Conservation (phyloP, 1,139 yeast genomes). For the Suhomyces taliae region DNA sequence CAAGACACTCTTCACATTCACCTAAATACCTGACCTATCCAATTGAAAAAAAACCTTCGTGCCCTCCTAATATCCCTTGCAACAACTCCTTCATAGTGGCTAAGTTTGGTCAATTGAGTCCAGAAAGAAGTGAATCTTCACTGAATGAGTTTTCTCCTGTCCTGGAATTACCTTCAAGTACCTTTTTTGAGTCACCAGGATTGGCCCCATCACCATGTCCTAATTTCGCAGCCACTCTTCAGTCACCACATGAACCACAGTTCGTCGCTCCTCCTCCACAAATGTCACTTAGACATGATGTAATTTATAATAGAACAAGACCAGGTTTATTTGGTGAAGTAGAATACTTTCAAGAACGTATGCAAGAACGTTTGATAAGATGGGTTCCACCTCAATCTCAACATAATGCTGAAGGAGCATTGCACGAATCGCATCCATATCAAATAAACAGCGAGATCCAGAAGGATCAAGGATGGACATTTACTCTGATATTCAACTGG, state of each 20-base stretch:
- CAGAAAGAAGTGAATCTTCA: too few species aligned
- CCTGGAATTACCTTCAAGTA: background rate
- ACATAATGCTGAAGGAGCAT: constrained; percentile 32
- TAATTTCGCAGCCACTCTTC: constrained; percentile 4
- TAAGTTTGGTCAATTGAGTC: too few species aligned
- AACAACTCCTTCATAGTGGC: too few species aligned
- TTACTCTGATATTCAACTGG: constrained; percentile 1
- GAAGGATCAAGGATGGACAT: background rate
- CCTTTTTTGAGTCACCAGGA: background rate
- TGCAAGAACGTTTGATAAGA: constrained; percentile 53
- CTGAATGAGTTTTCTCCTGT: background rate
- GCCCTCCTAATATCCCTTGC: too few species aligned
- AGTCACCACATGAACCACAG: constrained; percentile 14
- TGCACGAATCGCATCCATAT: constrained; percentile 45
- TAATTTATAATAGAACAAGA: constrained; percentile 1
- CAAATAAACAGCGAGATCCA: background rate
- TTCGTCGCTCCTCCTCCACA: background rate
- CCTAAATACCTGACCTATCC: too few species aligned
- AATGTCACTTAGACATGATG: constrained; percentile 3
- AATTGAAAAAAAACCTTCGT: too few species aligned
- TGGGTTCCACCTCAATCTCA: constrained; percentile 55
- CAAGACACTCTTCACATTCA: too few species aligned
- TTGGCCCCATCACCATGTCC: constrained; percentile 5
- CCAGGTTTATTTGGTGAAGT: constrained; percentile 4
- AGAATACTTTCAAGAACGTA: constrained; percentile 37